Base-by-base conservation (phyloP, 2,329 filamentous ascomycete species). In the Colletotrichum navitas region DNA sequence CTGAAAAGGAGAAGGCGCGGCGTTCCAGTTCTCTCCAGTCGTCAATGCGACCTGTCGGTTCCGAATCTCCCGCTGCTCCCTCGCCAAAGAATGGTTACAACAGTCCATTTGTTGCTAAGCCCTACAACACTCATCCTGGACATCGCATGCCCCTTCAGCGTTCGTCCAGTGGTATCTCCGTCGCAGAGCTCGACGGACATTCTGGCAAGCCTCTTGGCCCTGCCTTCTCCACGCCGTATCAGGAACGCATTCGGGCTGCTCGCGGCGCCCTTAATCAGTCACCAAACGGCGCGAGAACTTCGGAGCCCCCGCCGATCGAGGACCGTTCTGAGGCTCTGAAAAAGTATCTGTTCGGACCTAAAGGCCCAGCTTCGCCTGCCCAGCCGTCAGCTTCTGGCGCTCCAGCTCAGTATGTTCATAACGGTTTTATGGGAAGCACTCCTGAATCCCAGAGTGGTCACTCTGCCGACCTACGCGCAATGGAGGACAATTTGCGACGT, bases 171-270 rank as follows among this genome's bases (percentile, higher is more conserved):
- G 87, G 87, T 32, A 87, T 93, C 39, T 93, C 94, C 71, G 80
- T 89, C 10, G 86, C 90, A 73, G 94, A 97, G 77, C 83, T 94
- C 56, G 90, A 93, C 74, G 87, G 87, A 32, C 86, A 85, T 24
- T 85, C 85, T 26, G 84, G 85, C 54, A 85, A 83, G 56, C 83
- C 85, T 39, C 87, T 90, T 75, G 92, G 87, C 4, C 90, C 90
- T 36, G 87, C 91, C 2, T 93, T 93, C 78, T 91, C 92, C 5
- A 92, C 91, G 0, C 88, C 89, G 0, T 91, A 90, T 75, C 82
- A 87, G 7, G 88, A 91, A 71, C 87, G 89, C 54, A 90, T 91
- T 70, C 85, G 85, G 68, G 89, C 88, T 63, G 87, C 86, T 29
- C 85, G 84, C 24, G 79, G 81, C 14, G 74, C 77, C 64, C 78